Evolutionary conservation across 2,329 filamentous ascomycete species (phyloP), one percentile per base, ranked within the genome.

Genomic region (Dendrostoma leiphaemia): DNA sequence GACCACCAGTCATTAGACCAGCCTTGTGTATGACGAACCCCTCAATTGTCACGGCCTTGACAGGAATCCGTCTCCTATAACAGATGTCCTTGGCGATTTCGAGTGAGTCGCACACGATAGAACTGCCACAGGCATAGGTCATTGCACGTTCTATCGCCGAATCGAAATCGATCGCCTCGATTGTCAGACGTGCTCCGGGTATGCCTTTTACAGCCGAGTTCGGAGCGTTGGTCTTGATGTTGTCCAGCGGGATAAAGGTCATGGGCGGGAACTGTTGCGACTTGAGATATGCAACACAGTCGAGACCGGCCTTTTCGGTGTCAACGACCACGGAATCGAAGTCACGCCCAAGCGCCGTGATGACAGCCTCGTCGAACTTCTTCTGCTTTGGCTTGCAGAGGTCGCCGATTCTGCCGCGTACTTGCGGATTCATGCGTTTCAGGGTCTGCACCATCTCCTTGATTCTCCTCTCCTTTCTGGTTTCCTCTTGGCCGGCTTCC

Each of bases 21-120:
- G 90, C 91, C 69, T 97, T 97, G 75, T 96, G 91, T 60, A 99
- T 97, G 57, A 99, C 88, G 51, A 88, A 93, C n/a, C 94, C 94
- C 66, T 97, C 92, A 12, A 97, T 72, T 0, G 92, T 96, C 12
- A 99, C 93, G 5, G 93, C 92, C 70, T 97, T 97, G 50, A 95
- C 92, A 56, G 92, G 89, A 29, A 97, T 86, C 29, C 83, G 86
- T 60, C 85, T 88, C 54, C 89, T 85, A 67, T 95, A 97, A 67
- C 91, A 92, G 43, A 99, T 86, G 54, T 93, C 83, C 69, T 95
- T 96, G 26, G 94, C 94, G 51, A 94, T 86, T 4, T 88, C 82
- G 32, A 97, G 77, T 51, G 84, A 89, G 69, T 99, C 94, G 65
- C 93, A 97, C 5, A 99, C 91, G 60, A 99, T 90, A 4, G 92